Evolutionary conservation across 2,329 filamentous ascomycete genomes (phyloP), one percentile per base, ranked within the genome.

Genomic region (Elsinoe fawcettii): DNA sequence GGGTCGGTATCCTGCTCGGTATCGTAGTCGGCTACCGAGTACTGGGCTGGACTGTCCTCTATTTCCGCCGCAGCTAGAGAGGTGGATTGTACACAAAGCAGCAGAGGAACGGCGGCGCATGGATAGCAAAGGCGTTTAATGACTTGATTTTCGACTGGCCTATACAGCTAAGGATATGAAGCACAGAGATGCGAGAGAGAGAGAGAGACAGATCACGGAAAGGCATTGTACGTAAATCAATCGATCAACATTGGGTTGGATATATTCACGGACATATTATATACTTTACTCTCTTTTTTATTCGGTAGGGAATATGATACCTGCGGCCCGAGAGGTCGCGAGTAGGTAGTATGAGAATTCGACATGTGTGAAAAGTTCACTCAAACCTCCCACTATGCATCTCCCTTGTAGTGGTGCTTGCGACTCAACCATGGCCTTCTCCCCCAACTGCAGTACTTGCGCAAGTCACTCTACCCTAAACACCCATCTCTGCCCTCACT

Each of bases 1-100:
- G 88, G 77, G 81, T 89, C 18, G 89, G 88, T 0, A 91, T 92
- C 63, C 77, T 92, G 75, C 67, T 95, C 54, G 82, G 77, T 2
- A 95, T 95, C 62, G 85, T 90, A 63, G 73, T 80, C 12, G 89
- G 82, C 0, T 91, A 91, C 73, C 74, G 88, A 53, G 46, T 89
- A 4, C 76, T 89, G 4, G 84, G 83, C 1, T 88, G 83, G 82
- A 63, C 81, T 55, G 83, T 81, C 22, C 70, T 90, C 63, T 74
- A 69, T 59, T 53, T 72, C 58, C 67, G 70, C 32, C 64, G 61
- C 58, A 66, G 54, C 57, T 68, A 62, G 60, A 44, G 14, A 2
- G 27, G 11, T 16, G 18, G 5, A 22, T 14, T 27, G 25, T 34
- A 32, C 22, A 51, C 6, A 14, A 51, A 4, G 8, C n/a, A 8